Conservation (phyloP, 345 rosid genomes). For the Rhodamnia rubescens region DNA sequence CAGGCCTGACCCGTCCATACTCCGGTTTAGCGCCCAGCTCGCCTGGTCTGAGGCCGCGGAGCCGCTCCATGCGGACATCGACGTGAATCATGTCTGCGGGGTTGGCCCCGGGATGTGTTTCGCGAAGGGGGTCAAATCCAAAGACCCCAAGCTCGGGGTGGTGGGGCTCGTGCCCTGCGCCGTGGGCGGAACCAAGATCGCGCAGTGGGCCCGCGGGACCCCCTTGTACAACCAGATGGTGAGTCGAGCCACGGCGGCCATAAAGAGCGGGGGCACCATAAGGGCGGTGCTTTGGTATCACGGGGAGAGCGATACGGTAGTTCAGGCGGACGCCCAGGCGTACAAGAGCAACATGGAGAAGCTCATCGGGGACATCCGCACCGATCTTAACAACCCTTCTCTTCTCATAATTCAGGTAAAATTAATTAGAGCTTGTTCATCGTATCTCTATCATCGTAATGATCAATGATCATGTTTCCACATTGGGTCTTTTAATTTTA, state of each 20-base stretch:
- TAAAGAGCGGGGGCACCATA: constrained; percentile 18
- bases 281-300: constrained; percentile 35
- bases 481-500: background rate
- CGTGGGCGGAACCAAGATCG: constrained; percentile 33
- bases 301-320: constrained; percentile 34
- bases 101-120: constrained; percentile 45
- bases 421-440: background rate
- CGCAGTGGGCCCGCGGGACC: constrained; percentile 23
- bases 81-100: constrained; percentile 17
- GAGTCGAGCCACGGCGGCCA: constrained; percentile 18
- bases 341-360: constrained; percentile 25
- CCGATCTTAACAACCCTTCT: constrained; percentile 21
- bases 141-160: background rate
- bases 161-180: constrained; percentile 41
- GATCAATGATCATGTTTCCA: background rate
- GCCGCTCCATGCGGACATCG: constrained; percentile 36
- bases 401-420: constrained; percentile 26
- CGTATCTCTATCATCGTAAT: background rate
- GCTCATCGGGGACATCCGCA: constrained; percentile 18
- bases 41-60: constrained; percentile 18
- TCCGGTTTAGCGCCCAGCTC: constrained; percentile 14
- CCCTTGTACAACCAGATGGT: constrained; percentile 23
- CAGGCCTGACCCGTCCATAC: constrained; percentile 13
- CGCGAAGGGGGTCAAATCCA: constrained; percentile 11
- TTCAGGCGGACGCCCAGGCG: constrained; percentile 13